Conservation (phyloP, 1,139 yeast genomes). For the Hansenula sp. region DNA sequence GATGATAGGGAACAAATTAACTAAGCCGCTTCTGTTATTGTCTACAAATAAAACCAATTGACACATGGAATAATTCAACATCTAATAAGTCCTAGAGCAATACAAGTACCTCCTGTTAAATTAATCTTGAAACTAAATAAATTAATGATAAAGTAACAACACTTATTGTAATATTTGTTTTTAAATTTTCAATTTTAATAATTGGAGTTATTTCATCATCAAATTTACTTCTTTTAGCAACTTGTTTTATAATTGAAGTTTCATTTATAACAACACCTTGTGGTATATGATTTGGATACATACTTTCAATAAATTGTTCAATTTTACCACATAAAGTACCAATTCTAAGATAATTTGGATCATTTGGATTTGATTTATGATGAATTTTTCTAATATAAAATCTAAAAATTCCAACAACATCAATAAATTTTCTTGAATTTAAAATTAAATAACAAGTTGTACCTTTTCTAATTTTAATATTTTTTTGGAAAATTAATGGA, state of each 20-base stretch:
- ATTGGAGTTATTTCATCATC: conserved; percentile 24
- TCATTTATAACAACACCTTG: conserved; percentile 35
- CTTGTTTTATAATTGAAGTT: conserved; percentile 34
- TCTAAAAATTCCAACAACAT: conserved; percentile 72
- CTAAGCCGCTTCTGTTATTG: no score
- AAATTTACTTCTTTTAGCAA: conserved; percentile 27
- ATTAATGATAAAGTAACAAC: background rate
- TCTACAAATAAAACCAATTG: background rate
- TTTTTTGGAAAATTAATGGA: conserved; percentile 59
- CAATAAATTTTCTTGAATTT: conserved; percentile 67
- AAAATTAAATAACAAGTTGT: conserved; percentile 76
- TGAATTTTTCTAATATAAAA: conserved; percentile 73
- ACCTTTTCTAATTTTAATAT: conserved; percentile 92
- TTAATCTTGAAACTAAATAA: background rate
- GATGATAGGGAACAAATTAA: no score
- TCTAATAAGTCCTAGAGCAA: background rate
- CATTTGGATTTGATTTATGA: conserved; percentile 69
- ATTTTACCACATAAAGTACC: conserved; percentile 85
- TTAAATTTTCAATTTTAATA: conserved; percentile 25
- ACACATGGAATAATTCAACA: no score
- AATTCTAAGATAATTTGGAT: conserved; percentile 82
- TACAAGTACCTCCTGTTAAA: background rate
- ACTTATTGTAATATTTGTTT: conserved; percentile 16
- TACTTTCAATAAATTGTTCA: conserved; percentile 75
- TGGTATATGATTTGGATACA: conserved; percentile 56